These are phyloP conservation scores for Andrographis paniculata DNA, from an alignment of 305 asterid genomes.

Conservation along the genomic window DNA sequence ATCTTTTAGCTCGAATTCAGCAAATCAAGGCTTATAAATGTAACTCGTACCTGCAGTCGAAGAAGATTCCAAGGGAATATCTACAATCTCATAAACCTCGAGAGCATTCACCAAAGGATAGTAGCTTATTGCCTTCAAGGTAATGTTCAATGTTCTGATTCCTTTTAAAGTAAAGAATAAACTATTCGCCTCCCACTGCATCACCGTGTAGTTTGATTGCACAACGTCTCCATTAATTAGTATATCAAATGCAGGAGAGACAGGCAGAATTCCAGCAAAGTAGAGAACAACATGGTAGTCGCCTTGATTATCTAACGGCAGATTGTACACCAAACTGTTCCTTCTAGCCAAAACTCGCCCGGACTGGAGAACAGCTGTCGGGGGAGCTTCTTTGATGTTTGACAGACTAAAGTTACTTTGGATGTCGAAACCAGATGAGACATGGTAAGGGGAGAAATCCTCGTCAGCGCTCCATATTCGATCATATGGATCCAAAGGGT, in stretches of 20 bases:
- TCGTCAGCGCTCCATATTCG: conserved; percentile 89
- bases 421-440: conserved; percentile 60
- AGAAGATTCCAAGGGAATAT: conserved; percentile 69
- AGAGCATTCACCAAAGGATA: conserved; percentile 77
- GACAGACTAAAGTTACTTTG: conserved; percentile 46
- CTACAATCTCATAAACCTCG: conserved; percentile 80
- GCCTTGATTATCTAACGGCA: conserved; percentile 61
- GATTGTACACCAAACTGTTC: conserved; percentile 51
- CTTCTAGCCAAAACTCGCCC: conserved; percentile 80
- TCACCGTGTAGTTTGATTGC: conserved; percentile 54
- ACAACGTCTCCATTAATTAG: conserved; percentile 54
- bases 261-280: conserved; percentile 86
- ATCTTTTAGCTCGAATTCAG: too few relatives aligned
- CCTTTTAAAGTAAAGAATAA: conserved; percentile 50
- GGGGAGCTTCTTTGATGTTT: conserved; percentile 65
- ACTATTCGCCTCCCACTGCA: conserved; percentile 44
- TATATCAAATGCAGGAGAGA: conserved; percentile 68
- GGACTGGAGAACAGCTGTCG: conserved; percentile 66
- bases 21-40: conserved; percentile 8
- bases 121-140: conserved; percentile 55
- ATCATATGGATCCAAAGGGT: conserved; percentile 78
- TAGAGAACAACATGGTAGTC: conserved; percentile 77
- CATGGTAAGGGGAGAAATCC: conserved; percentile 79
- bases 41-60: conserved; percentile 66
- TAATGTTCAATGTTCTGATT: conserved; percentile 54